Evolutionary conservation across 176 grass and related monocot genomes (phyloP).

Genomic region (Carex parvula): DNA sequence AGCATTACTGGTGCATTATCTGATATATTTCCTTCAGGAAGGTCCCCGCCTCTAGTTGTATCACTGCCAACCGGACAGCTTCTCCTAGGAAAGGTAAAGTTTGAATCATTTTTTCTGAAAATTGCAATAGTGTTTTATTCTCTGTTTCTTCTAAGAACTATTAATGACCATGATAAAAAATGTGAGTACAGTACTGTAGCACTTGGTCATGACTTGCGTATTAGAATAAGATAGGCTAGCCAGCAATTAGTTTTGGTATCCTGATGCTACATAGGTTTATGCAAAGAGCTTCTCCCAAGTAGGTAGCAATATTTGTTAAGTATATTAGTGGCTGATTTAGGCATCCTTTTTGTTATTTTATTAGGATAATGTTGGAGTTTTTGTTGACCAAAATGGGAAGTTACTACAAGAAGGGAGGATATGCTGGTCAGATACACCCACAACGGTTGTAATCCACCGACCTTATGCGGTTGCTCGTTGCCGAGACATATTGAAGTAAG

Average conservation of each 20-base stretch:
- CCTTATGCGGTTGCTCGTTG: slow-evolving; percentile 81
- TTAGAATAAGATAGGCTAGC: background rate
- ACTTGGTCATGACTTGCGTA: background rate
- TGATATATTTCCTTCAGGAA: slow-evolving; percentile 91
- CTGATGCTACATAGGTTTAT: background rate
- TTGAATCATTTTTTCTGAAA: background rate
- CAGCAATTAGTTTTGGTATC: background rate
- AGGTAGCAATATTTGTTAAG: background rate
- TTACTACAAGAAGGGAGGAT: slow-evolving; percentile 91
- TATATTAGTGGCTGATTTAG: slow-evolving; percentile 5
- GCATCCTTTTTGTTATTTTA: slow-evolving; percentile 27
- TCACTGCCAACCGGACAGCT: slow-evolving; percentile 72
- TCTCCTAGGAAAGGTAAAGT: slow-evolving; percentile 82
- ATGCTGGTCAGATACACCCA: slow-evolving; percentile 89
- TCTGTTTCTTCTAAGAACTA: background rate
- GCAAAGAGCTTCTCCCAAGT: background rate
- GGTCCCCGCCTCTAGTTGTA: slow-evolving; percentile 85
- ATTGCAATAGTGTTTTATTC: background rate
- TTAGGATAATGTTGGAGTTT: slow-evolving; percentile 96
- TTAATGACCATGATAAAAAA: background rate
- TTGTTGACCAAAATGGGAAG: slow-evolving; percentile 98
- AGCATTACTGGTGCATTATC: slow-evolving; percentile 71
- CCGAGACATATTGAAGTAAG: slow-evolving; percentile 74
- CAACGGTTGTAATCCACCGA: slow-evolving; percentile 67
- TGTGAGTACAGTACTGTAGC: background rate